A percentile compares a stretch with the other conserved stretches of the same genome.
These are phyloP conservation scores for Trametopsis cervina DNA, from an alignment of 768 basidiomycete species.

Conservation along the genomic window DNA sequence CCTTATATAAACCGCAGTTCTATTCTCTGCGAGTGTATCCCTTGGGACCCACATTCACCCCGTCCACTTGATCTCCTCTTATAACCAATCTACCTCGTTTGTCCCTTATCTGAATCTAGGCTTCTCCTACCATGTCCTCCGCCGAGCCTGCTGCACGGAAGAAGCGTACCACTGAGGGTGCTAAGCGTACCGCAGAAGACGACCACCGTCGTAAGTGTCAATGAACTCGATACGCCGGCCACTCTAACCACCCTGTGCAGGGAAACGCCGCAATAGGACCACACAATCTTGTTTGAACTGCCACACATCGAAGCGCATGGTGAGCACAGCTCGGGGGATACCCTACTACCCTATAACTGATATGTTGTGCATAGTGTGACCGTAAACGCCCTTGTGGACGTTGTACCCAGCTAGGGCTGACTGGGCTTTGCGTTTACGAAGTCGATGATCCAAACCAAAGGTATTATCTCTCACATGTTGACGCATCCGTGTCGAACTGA, in stretches of 20 bases:
- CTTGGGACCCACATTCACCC: no score
- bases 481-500: not conserved
- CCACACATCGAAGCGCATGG: slow-evolving; percentile 70
- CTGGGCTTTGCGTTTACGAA: slow-evolving; percentile 79
- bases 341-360: no score
- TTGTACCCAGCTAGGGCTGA: slow-evolving; percentile 38
- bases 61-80: no score
- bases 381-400: slow-evolving; percentile 42
- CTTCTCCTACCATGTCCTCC: slow-evolving; percentile 18
- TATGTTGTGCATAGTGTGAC: slow-evolving; percentile 32
- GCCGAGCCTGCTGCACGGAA: slow-evolving; percentile 18
- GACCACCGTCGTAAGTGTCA: slow-evolving; percentile 38
- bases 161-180: slow-evolving; percentile 20
- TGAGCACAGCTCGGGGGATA: slow-evolving; percentile 28
- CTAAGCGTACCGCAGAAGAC: slow-evolving; percentile 31
- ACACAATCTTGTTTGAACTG: slow-evolving; percentile 72
- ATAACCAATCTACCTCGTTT: not conserved
- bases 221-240: slow-evolving; percentile 14
- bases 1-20: slow-evolving; percentile 12
- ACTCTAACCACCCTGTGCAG: slow-evolving; percentile 12
- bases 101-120: not conserved
- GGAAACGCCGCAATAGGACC: slow-evolving; percentile 56
- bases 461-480: slow-evolving; percentile 15
- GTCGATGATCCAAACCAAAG: slow-evolving; percentile 68
- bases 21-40: not conserved